Percentiles rank a stretch among this genome's conserved stretches.
phyloP scores from a whole-genome alignment of 192 early-diverging fungal species.

The Coemansia erecta region DNA sequence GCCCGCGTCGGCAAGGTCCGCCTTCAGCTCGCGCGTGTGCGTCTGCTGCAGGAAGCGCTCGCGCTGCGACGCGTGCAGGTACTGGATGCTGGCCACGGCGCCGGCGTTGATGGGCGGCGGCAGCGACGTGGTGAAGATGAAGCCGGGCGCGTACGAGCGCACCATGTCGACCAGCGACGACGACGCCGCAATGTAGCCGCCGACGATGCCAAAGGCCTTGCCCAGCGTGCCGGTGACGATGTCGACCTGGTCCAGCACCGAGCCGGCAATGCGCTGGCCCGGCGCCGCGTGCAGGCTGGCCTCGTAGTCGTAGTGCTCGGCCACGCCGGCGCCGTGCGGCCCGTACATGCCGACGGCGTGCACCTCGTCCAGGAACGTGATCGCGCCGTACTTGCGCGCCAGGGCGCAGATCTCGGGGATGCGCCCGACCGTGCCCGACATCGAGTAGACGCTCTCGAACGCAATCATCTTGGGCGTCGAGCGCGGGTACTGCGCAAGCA shows the following conservation, averaged over 20 bases:
- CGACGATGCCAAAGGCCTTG: slow-evolving; percentile 96
- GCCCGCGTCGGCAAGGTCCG: slow-evolving; percentile 70
- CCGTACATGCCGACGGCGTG: slow-evolving; percentile 99
- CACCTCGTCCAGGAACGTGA: slow-evolving; percentile 96
- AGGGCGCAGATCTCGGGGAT: slow-evolving; percentile 86
- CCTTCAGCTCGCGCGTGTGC: slow-evolving; percentile 87
- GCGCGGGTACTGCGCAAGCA: slow-evolving; percentile 75
- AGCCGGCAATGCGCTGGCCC: slow-evolving; percentile 50
- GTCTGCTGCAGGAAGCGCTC: slow-evolving; percentile 93
- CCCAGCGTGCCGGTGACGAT: slow-evolving; percentile 96
- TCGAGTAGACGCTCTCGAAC: slow-evolving; percentile 96
- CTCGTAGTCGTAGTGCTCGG: slow-evolving; percentile 89
- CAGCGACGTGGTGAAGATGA: slow-evolving; percentile 99
- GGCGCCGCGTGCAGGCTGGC: slow-evolving; percentile 55
- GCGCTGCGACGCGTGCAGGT: slow-evolving; percentile 78
- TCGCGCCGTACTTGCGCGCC: slow-evolving; percentile 92
- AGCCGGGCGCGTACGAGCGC: slow-evolving; percentile 95
- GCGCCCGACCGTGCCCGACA: slow-evolving; percentile 92
- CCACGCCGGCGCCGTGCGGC: slow-evolving; percentile 86
- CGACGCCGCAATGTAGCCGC: slow-evolving; percentile 94
- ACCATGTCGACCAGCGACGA: slow-evolving; percentile 90
- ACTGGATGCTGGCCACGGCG: slow-evolving; percentile 87
- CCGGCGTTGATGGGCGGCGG: slow-evolving; percentile 91
- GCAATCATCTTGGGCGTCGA: slow-evolving; percentile 92
- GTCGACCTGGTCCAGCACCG: slow-evolving; percentile 83